Evolutionary conservation across 495 filamentous ascomycete genomes (phyloP).

Genomic region (Hypoxylon lenormandii): DNA sequence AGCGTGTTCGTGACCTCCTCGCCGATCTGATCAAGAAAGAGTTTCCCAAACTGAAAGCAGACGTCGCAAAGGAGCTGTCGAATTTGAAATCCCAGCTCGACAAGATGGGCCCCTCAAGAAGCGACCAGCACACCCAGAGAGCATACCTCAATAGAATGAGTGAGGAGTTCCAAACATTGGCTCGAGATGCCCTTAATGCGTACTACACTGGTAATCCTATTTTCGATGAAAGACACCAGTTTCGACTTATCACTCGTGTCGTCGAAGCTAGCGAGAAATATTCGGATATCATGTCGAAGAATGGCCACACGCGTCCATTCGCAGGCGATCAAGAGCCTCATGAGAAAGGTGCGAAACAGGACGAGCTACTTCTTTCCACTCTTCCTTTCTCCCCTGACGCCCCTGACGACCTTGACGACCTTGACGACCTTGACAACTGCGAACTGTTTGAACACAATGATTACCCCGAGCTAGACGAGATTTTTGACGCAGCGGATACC

Average conservation of each 20-base stretch:
- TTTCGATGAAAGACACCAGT: constrained; percentile 54
- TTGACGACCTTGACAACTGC: neutral
- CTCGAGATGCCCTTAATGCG: constrained; percentile 47
- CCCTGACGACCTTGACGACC: neutral
- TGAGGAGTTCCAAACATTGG: constrained; percentile 58
- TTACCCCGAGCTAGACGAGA: constrained; percentile 47
- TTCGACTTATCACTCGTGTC: constrained; percentile 61
- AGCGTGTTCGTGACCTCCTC: constrained; percentile 60
- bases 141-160: constrained; percentile 57
- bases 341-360: constrained; percentile 10
- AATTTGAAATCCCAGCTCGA: constrained; percentile 51
- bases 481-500: constrained; percentile 31
- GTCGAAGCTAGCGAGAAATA: constrained; percentile 59
- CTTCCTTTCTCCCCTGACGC: neutral
- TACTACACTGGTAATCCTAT: constrained; percentile 57
- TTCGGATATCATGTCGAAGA: constrained; percentile 51
- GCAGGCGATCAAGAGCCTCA: constrained; percentile 1
- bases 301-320: constrained; percentile 60
- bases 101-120: constrained; percentile 56
- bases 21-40: constrained; percentile 61
- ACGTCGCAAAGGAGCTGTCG: constrained; percentile 59
- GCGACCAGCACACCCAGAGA: constrained; percentile 39
- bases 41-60: constrained; percentile 64
- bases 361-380: neutral
- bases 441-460: neutral